Evolutionary conservation across 2,329 filamentous ascomycete genomes (phyloP).

Genomic region (Colletotrichum lupini): DNA sequence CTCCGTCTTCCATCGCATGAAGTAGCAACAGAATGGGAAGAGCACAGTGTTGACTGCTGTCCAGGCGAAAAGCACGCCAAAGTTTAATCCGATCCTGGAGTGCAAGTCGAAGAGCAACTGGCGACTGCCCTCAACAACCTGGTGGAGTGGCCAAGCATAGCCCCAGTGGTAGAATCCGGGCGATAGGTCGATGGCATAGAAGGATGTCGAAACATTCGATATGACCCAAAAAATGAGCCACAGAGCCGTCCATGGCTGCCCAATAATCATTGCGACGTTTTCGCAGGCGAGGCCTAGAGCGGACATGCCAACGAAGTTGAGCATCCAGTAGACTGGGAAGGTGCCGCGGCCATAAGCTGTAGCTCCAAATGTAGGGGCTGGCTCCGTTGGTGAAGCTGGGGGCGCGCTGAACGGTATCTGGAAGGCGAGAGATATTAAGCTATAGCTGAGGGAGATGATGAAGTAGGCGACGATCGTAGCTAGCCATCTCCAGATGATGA

Average conservation of each 20-base stretch:
- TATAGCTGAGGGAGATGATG: constrained; percentile 72
- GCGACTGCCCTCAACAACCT: constrained; percentile 68
- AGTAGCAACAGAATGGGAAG: constrained; percentile 61
- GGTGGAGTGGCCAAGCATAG: constrained; percentile 72
- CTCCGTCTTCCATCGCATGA: constrained; percentile 55
- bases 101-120: constrained; percentile 71
- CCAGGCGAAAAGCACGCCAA: constrained; percentile 71
- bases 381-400: constrained; percentile 53
- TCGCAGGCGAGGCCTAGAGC: constrained; percentile 72
- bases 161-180: constrained; percentile 71
- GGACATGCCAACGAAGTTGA: constrained; percentile 72
- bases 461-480: constrained; percentile 69
- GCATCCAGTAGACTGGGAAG: constrained; percentile 72
- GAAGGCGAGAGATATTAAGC: constrained; percentile 71
- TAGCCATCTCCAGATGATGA: constrained; percentile 67
- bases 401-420: constrained; percentile 69
- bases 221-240: constrained; percentile 78
- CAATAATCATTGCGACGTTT: constrained; percentile 72
- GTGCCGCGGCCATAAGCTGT: constrained; percentile 67
- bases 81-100: constrained; percentile 67
- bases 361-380: constrained; percentile 56
- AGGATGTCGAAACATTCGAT: constrained; percentile 69
- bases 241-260: constrained; percentile 67
- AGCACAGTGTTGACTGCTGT: constrained; percentile 60
- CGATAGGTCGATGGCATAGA: constrained; percentile 69